Percentiles rank a stretch among this genome's conserved stretches.
phyloP scores from a whole-genome alignment of 2,329 filamentous ascomycete species.

The Dendryphion nanum region DNA sequence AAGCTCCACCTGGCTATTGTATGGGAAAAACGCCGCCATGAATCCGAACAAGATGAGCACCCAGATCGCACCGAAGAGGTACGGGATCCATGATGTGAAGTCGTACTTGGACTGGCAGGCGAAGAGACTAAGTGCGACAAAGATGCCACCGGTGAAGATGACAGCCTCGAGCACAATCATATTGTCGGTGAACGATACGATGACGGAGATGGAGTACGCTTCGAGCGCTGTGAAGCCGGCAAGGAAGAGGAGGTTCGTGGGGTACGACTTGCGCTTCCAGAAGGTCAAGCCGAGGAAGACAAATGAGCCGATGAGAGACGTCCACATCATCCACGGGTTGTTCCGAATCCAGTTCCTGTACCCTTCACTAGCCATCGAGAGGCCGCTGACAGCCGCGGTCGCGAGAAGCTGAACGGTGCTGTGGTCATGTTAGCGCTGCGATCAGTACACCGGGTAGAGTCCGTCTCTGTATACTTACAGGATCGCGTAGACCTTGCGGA shows the following conservation, averaged over 20 bases:
- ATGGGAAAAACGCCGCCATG: constrained; percentile 85
- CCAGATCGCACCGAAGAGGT: constrained; percentile 89
- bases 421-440: not conserved
- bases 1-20: constrained; percentile 77
- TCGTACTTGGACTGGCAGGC: constrained; percentile 98
- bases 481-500: constrained; percentile 97
- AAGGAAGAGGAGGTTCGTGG: constrained; percentile 91
- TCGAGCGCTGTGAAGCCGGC: constrained; percentile 86
- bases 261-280: constrained; percentile 64
- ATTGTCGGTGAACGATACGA: constrained; percentile 86
- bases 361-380: constrained; percentile 77
- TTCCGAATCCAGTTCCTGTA: constrained; percentile 88
- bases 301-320: constrained; percentile 60
- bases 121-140: constrained; percentile 68
- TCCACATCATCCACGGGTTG: constrained; percentile 80
- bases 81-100: constrained; percentile 96
- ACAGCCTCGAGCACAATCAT: constrained; percentile 86
- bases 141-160: constrained; percentile 72
- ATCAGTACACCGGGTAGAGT: not conserved
- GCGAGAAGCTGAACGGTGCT: constrained; percentile 86
- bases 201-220: constrained; percentile 88
- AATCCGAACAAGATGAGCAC: constrained; percentile 88
- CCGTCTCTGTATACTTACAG: constrained; percentile 56
- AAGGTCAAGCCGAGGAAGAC: constrained; percentile 39
- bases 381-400: constrained; percentile 74